Evolutionary conservation across 2,329 filamentous ascomycete species (phyloP), one percentile per base, ranked within the genome.

Genomic region (Cryphonectria parasitica): DNA sequence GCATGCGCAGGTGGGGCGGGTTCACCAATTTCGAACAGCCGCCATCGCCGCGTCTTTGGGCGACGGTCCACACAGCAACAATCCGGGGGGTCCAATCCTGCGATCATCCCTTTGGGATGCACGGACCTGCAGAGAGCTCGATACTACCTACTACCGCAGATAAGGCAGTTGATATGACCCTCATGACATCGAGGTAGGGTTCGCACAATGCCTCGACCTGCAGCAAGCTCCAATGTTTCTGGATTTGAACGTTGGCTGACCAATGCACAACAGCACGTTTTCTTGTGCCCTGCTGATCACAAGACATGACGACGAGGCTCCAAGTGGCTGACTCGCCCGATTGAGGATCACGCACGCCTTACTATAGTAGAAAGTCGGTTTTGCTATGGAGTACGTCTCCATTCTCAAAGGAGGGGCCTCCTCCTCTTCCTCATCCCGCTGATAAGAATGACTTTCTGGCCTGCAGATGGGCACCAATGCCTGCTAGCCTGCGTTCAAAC

Each of bases 81-180:
- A 64, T 64, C 61, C 61, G 61, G 61, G 61, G 61, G 61, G 61
- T 64, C 61, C 61, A 64, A 45, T 61, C 58, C 34, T 39, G 34
- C 8, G 58, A 61, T 39, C 31, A 39, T 25, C 58, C 58, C 34
- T n/a, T 19, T 34, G 31, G 31, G 34, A 31, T n/a, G 58, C 56
- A 61, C 43, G 11, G 49, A 31, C 64, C 64, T 28, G 64, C 25
- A 58, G 45, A 58, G 13, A 39, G 36, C 63, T 28, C 10, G 7
- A 49, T 19, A 31, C 25, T 17, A 58, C 54, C 25, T 17, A 58
- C 54, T 31, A 58, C 54, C 63, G 25, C 43, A 56, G 64, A 39
- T 52, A 43, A 41, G 64, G 36, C 41, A 58, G 49, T 56, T 25
- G 19, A 61, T 22, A 61, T 61, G 31, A 34, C 58, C 22, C 22